phyloP scores from a whole-genome alignment of 306 rosid genomes.

The Hippophae rhamnoides region DNA sequence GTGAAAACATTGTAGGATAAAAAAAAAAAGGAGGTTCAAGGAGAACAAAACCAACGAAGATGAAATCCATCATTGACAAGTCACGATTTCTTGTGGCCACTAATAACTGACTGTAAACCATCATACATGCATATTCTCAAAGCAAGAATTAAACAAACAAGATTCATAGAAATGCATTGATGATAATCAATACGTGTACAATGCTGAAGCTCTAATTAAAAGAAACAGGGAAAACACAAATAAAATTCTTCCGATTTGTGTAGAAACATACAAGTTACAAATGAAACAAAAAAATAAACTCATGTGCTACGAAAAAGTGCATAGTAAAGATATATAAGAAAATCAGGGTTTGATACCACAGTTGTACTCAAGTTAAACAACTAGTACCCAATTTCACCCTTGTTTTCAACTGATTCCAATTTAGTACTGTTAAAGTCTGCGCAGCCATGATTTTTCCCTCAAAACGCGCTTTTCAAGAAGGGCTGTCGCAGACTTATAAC shows the following conservation, averaged over 20 bases:
- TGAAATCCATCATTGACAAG: constrained; percentile 27
- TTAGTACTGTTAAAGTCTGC: too few relatives aligned
- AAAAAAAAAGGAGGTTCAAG: constrained; percentile 8
- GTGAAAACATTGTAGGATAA: neutral
- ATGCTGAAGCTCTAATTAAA: neutral
- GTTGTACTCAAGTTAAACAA: too few relatives aligned
- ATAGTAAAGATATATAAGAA: too few relatives aligned
- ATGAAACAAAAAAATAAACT: neutral
- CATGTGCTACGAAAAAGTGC: too few relatives aligned
- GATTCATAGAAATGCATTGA: constrained; percentile 8
- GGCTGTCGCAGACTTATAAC: too few relatives aligned
- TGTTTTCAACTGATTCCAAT: too few relatives aligned
- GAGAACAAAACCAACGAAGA: constrained; percentile 25
- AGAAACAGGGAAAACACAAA: neutral
- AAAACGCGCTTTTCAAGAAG: too few relatives aligned
- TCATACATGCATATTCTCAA: constrained; percentile 15
- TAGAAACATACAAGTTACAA: neutral
- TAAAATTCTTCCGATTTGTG: neutral
- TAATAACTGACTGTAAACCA: constrained; percentile 37
- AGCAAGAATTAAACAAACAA: constrained; percentile 16
- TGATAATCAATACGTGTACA: neutral
- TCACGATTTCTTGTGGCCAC: constrained; percentile 26
- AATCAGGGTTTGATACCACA: too few relatives aligned
- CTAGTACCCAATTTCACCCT: too few relatives aligned
- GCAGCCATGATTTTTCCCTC: too few relatives aligned